Percentiles rank a stretch among this genome's conserved stretches.
These are phyloP conservation scores for Macrolepiota fuliginosa DNA, from an alignment of 768 basidiomycete genomes.

Conservation along the genomic window DNA sequence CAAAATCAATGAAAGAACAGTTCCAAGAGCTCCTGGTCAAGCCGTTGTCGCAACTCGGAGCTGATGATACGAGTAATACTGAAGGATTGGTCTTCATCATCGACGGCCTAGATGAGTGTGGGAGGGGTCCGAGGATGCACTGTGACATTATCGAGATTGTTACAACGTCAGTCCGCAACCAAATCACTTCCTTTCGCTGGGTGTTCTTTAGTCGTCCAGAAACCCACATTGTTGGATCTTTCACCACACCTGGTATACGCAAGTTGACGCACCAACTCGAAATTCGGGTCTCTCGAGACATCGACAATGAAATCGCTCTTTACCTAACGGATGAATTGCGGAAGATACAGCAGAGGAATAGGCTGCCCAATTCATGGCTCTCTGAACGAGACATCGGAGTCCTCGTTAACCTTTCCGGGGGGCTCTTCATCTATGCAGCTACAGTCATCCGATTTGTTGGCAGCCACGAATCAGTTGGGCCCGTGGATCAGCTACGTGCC, in stretches of 20 bases:
- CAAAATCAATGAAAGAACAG: background rate
- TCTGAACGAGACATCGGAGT: background rate
- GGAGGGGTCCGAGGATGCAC: background rate
- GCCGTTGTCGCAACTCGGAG: background rate
- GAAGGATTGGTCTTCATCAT: background rate
- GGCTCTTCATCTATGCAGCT: background rate
- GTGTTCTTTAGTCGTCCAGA: background rate
- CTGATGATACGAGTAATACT: background rate
- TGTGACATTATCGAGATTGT: background rate
- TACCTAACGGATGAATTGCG: slow-evolving; percentile 3
- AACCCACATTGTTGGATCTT: background rate
- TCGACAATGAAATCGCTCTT: background rate
- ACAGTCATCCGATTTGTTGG: background rate
- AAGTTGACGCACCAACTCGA: background rate
- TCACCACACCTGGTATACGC: background rate
- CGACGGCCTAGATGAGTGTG: background rate
- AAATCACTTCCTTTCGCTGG: background rate
- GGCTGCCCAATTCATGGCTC: slow-evolving; percentile 5
- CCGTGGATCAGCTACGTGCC: background rate
- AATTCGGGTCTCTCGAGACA: slow-evolving; percentile 2
- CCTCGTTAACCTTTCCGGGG: background rate
- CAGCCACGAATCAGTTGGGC: background rate
- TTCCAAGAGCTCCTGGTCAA: background rate
- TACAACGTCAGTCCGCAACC: background rate
- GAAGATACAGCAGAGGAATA: background rate